Percentiles rank a stretch among this genome's conserved stretches.
Conservation (phyloP, 202 grass and related monocot genomes). For the Elaeis oleifera region DNA sequence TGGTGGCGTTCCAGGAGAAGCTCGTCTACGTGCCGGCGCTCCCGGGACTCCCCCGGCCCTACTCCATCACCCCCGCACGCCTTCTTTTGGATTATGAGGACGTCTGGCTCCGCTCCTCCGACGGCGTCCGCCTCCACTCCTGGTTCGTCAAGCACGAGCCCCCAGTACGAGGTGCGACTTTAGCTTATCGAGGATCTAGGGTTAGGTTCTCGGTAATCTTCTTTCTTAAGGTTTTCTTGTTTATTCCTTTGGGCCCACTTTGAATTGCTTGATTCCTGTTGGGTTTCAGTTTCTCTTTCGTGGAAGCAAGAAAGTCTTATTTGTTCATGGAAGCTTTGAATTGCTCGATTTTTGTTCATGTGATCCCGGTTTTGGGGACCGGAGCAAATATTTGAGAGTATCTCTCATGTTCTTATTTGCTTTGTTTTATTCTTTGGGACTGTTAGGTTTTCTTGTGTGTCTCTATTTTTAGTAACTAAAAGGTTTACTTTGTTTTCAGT, state of each 20-base stretch:
- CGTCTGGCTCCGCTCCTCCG: constrained; percentile 64
- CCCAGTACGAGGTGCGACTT: constrained; percentile 38
- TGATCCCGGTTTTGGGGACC: too few species aligned
- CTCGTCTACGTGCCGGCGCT: constrained; percentile 94
- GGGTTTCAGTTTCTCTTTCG: constrained; percentile 1
- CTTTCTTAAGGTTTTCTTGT: not conserved
- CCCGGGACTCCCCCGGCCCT: constrained; percentile 74
- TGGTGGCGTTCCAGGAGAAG: constrained; percentile 93
- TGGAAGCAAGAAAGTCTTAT: not conserved
- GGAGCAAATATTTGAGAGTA: too few species aligned
- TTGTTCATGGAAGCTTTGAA: too few species aligned
- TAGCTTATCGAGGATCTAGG: not conserved
- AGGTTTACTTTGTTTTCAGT: too few species aligned
- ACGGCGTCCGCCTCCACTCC: constrained; percentile 89
- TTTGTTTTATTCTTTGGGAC: too few species aligned
- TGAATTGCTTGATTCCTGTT: not conserved
- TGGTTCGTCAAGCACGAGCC: constrained; percentile 88
- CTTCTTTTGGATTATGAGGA: constrained; percentile 70
- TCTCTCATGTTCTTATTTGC: too few species aligned
- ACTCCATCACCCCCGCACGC: constrained; percentile 56
- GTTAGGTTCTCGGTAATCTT: not conserved
- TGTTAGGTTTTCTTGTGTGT: too few species aligned
- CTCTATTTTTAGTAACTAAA: too few species aligned
- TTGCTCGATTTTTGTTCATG: too few species aligned
- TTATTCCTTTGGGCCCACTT: not conserved